Evolutionary conservation across 2,329 filamentous ascomycete genomes (phyloP), one percentile per base, ranked within the genome.

Genomic region (Penicillium sp.): DNA sequence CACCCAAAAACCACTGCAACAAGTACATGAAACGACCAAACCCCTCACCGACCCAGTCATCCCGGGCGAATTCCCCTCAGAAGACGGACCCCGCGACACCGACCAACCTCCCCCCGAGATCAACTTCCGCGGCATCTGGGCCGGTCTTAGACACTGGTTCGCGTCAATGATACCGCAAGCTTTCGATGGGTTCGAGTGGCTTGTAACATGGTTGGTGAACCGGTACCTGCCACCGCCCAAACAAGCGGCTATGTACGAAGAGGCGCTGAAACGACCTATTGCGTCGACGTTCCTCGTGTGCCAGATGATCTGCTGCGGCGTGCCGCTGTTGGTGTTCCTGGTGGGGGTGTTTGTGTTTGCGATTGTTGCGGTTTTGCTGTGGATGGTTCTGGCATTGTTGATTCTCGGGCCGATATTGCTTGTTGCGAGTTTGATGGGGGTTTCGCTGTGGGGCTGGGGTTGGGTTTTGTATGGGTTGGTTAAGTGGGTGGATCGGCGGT

Each of bases 291-390:
- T 76, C 30, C 59, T 76, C 15, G 61, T 75, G 22, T 75, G 73
- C 33, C 74, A 77, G 55, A 54, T 71, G 45, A 69, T 77, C 19
- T 77, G 75, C 56, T 75, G 73, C 24, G 74, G 73, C 2, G 70
- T 77, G 6, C 75, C 75, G n/a, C 40, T 76, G 26, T 56, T 77
- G 12, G 68, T 76, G 0, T 76, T 76, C 22, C 40, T 76, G 24
- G 73, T 70, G 0, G 75, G 74, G 0, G 71, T 74, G 24, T 70
- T 75, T 30, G 17, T 76, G 4, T 75, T 77, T 54, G 74, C 74
- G 0, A 72, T 71, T 3, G 72, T 76, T 4, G 68, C 74, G 5
- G 57, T 73, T 13, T 13, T 75, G 12, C 62, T 76, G 8, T 76
- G 73, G 73, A 67, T 66, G 7, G 33, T 76, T 12, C 59, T 77